Conservation (phyloP, 2,329 filamentous ascomycete species). For the Simplicillium aogashimaense region DNA sequence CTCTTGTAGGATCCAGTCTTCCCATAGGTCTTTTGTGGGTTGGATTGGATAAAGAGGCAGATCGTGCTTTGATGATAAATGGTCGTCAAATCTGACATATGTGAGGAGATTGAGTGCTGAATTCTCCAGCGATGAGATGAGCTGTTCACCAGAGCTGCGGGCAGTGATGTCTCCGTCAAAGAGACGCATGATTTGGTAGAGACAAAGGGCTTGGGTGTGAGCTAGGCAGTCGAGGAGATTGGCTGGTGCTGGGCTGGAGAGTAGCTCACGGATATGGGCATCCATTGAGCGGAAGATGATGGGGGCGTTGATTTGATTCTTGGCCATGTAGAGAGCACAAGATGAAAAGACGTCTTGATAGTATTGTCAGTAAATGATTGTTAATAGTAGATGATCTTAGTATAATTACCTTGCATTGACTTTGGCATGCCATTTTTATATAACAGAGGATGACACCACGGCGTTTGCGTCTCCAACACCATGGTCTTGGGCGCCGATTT, state of each 20-base stretch:
- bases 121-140: conserved; percentile 20
- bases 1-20: conserved; percentile 41
- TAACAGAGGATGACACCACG: conserved; percentile 42
- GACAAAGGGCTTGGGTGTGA: conserved; percentile 34
- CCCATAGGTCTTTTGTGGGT: conserved; percentile 35
- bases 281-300: conserved; percentile 40
- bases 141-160: conserved; percentile 25
- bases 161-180: conserved; percentile 39
- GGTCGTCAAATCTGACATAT: conserved; percentile 20
- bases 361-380: conserved; percentile 1
- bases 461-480: conserved; percentile 36
- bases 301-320: conserved; percentile 34
- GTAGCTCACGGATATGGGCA: conserved; percentile 30
- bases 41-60: conserved; percentile 25
- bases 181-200: conserved; percentile 39
- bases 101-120: conserved; percentile 20
- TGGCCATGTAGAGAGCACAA: conserved; percentile 42
- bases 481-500: conserved; percentile 36
- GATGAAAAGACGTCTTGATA: conserved; percentile 38
- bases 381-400: neutral
- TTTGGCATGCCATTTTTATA: conserved; percentile 41
- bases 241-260: conserved; percentile 21
- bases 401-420: conserved; percentile 33
- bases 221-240: conserved; percentile 22
- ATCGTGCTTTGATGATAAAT: conserved; percentile 6